phyloP scores from a whole-genome alignment of 805 yeast species.

The Peterozyma toletana region DNA sequence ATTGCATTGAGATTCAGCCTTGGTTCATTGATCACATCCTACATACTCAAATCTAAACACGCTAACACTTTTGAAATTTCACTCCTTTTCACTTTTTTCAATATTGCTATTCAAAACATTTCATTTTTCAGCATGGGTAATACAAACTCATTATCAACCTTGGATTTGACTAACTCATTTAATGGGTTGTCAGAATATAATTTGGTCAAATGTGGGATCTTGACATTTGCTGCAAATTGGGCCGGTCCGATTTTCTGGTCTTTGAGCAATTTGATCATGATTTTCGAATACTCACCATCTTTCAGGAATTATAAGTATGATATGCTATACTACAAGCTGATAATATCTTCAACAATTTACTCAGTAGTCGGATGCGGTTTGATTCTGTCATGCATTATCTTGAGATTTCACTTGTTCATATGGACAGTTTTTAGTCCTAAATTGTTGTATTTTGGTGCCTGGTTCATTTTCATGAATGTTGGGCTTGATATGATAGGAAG shows the following conservation, averaged over 20 bases:
- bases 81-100: conserved; percentile 22
- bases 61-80: conserved; percentile 11
- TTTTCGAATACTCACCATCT: conserved; percentile 24
- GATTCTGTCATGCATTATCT: conserved; percentile 59
- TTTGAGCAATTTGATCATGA: conserved; percentile 29
- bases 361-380: conserved; percentile 51
- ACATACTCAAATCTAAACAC: conserved; percentile 3
- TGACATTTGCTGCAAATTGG: conserved; percentile 82
- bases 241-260: conserved; percentile 83
- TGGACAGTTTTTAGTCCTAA: conserved; percentile 99
- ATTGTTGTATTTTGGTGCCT: conserved; percentile 68
- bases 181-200: conserved; percentile 76
- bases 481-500: conserved; percentile 28
- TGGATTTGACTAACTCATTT: conserved; percentile 87
- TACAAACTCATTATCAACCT: conserved; percentile 86
- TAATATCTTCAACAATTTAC: conserved; percentile 46
- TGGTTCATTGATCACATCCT: conserved; percentile 1
- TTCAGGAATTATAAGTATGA: conserved; percentile 17
- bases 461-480: conserved; percentile 51
- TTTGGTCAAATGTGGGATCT: conserved; percentile 61
- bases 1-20: conserved; percentile 16
- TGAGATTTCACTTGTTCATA: conserved; percentile 82
- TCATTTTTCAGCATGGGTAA: conserved; percentile 84
- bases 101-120: conserved; percentile 59
- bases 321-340: conserved; percentile 25